Evolutionary conservation across 768 basidiomycete species (phyloP).

Genomic region (Russula griseocarnosa): DNA sequence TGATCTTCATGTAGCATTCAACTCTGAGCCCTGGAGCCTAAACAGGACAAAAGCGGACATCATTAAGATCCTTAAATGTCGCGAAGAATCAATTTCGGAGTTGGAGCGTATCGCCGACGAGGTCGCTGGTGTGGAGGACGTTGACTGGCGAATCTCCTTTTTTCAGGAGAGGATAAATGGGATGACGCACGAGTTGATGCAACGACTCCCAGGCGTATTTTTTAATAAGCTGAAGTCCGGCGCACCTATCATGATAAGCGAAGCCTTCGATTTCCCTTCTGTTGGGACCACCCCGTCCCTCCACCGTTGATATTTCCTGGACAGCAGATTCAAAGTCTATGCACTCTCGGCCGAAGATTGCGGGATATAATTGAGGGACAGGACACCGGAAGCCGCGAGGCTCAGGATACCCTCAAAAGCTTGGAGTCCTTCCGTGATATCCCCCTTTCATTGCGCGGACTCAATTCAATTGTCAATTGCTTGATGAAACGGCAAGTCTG

Average conservation of each 20-base stretch:
- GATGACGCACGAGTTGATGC: conserved; percentile 1
- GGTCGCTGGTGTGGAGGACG: neutral
- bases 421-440: neutral
- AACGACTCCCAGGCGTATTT: conserved; percentile 9
- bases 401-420: neutral
- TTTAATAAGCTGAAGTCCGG: neutral
- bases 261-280: neutral
- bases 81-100: neutral
- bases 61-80: neutral
- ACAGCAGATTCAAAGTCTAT: neutral
- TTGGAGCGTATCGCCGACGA: neutral
- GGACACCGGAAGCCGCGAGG: neutral
- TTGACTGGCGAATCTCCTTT: neutral
- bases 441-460: neutral
- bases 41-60: neutral
- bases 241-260: neutral
- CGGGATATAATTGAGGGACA: neutral
- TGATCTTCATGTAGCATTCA: conserved; percentile 2
- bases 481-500: conserved; percentile 9
- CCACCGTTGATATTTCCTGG: neutral
- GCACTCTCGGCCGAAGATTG: neutral
- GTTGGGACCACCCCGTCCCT: neutral
- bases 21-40: neutral
- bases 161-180: conserved; percentile 6
- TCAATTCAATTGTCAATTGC: too few species aligned